Evolutionary conservation across 2,329 filamentous ascomycete species (phyloP).

Genomic region (Calonectria henricotiae): DNA sequence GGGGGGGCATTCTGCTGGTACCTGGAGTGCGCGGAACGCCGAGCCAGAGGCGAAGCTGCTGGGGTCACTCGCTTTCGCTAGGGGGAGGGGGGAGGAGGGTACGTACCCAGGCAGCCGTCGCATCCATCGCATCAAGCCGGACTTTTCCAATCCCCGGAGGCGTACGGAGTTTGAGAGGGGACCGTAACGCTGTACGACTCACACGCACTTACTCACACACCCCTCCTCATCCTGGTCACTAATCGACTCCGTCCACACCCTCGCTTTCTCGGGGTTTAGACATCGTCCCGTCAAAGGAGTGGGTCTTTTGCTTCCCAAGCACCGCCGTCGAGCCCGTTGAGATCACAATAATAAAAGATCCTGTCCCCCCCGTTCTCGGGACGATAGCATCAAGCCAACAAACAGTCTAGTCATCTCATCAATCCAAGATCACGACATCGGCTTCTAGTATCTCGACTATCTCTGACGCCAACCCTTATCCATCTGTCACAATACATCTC

Average conservation of each 20-base stretch:
- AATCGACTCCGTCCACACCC: constrained; percentile 13
- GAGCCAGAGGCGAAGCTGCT: constrained; percentile 12
- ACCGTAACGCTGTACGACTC: constrained; percentile 23
- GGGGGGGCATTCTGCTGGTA: constrained; percentile 11
- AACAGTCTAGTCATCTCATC: constrained; percentile 27
- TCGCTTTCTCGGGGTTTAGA: constrained; percentile 30
- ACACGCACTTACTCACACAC: constrained; percentile 16
- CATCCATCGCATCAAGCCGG: constrained; percentile 23
- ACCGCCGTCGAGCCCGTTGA: constrained; percentile 50
- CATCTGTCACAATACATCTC: constrained; percentile 33
- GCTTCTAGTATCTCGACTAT: constrained; percentile 28
- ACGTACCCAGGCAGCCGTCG: constrained; percentile 13
- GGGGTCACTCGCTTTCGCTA: constrained; percentile 21
- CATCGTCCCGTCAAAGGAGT: constrained; percentile 53
- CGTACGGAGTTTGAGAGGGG: constrained; percentile 16
- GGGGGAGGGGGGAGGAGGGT: constrained; percentile 3
- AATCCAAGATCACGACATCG: constrained; percentile 35
- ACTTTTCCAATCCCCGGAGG: constrained; percentile 22
- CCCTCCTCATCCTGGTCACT: constrained; percentile 7
- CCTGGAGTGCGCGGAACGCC: constrained; percentile 18
- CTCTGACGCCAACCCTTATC: constrained; percentile 36
- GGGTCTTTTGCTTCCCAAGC: constrained; percentile 37
- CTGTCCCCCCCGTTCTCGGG: constrained; percentile 44
- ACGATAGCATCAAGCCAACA: constrained; percentile 34
- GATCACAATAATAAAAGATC: constrained; percentile 52